Percentiles rank a stretch among this genome's conserved stretches.
These are phyloP conservation scores for Pseudocercospora vitis DNA, from an alignment of 2,329 filamentous ascomycete genomes.

Conservation along the genomic window DNA sequence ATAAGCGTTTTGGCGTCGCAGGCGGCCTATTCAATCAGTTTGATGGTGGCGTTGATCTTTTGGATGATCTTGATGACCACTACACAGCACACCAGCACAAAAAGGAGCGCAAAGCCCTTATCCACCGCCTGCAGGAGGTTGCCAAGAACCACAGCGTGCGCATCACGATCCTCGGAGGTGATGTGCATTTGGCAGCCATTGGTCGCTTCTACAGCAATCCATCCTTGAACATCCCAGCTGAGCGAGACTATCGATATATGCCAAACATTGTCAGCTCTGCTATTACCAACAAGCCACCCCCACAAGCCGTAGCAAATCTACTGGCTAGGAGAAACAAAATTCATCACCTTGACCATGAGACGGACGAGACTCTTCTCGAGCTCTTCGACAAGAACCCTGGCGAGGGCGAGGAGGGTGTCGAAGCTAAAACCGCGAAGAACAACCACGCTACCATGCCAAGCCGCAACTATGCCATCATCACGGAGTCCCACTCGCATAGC, in stretches of 20 bases:
- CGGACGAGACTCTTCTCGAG: constrained; percentile 64
- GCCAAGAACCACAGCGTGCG: constrained; percentile 57
- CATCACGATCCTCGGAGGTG: constrained; percentile 63
- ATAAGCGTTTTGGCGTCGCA: constrained; percentile 83
- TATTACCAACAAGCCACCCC: constrained; percentile 68
- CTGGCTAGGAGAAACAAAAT: constrained; percentile 65
- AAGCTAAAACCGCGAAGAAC: constrained; percentile 64
- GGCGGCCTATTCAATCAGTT: constrained; percentile 91
- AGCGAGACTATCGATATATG: constrained; percentile 63
- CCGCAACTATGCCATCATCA: constrained; percentile 64
- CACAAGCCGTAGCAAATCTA: constrained; percentile 64
- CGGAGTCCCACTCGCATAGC: constrained; percentile 47
- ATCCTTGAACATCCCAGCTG: constrained; percentile 55
- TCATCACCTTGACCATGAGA: constrained; percentile 62
- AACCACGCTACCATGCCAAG: constrained; percentile 85
- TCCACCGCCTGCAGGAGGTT: constrained; percentile 64
- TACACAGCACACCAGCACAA: constrained; percentile 94
- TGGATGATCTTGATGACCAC: constrained; percentile 67
- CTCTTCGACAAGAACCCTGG: constrained; percentile 62
- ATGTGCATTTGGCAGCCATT: constrained; percentile 63
- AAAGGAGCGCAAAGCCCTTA: constrained; percentile 72
- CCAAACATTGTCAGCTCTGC: constrained; percentile 64
- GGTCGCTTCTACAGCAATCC: constrained; percentile 66
- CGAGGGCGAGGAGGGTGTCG: constrained; percentile 43
- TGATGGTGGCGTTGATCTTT: constrained; percentile 69